A percentile compares a stretch with the other conserved stretches of the same genome.
These are phyloP conservation scores for Flaveria ramosissima DNA, from an alignment of 129 eudicot species.

Conservation along the genomic window DNA sequence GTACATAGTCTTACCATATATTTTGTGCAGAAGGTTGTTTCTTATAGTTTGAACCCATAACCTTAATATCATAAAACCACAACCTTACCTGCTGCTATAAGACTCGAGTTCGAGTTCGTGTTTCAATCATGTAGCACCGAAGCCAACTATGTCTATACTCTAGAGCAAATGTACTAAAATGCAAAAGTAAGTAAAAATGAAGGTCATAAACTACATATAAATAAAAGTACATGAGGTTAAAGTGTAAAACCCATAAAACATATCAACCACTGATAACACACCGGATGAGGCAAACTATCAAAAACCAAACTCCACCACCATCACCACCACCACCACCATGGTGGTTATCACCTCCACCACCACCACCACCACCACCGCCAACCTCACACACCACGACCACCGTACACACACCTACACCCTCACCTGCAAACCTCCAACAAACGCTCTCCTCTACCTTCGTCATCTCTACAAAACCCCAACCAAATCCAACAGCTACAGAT, in stretches of 20 bases:
- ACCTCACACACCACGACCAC: constrained; percentile 39
- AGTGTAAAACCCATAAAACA: constrained; percentile 22
- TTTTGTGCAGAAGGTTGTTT: too few relatives aligned
- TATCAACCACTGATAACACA: constrained; percentile 21
- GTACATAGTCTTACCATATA: too few relatives aligned
- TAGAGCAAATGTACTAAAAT: background rate
- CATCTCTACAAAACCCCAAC: constrained; percentile 43
- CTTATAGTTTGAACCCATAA: too few relatives aligned
- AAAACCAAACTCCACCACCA: constrained; percentile 31
- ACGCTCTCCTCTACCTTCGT: constrained; percentile 46
- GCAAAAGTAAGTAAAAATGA: background rate
- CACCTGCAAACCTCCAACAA: constrained; percentile 43
- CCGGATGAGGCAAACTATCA: constrained; percentile 35
- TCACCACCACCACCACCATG: constrained; percentile 42
- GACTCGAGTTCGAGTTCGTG: too few relatives aligned
- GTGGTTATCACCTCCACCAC: constrained; percentile 62
- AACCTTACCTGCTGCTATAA: too few relatives aligned
- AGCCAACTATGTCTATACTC: too few relatives aligned
- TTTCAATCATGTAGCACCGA: too few relatives aligned
- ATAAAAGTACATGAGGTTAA: constrained; percentile 11
- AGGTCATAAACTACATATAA: background rate
- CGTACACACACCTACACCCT: constrained; percentile 35
- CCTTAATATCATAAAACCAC: too few relatives aligned
- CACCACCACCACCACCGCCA: constrained; percentile 35
- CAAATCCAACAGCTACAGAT: constrained; percentile 31